Conservation (phyloP, 768 basidiomycete species). For the Suillus subalutaceus region DNA sequence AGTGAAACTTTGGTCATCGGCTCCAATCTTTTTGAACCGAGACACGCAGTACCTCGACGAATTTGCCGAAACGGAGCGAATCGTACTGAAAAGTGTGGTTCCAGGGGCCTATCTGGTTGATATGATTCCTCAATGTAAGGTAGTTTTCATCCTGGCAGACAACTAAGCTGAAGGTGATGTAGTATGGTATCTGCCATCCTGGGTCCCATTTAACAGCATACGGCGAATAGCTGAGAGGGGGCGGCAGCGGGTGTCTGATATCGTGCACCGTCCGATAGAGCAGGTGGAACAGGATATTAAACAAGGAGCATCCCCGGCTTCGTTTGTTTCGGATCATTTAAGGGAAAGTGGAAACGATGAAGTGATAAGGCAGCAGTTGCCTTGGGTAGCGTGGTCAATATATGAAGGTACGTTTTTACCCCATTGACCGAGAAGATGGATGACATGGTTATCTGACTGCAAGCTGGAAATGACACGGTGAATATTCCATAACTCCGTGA, state of each 20-base stretch:
- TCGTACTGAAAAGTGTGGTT: slow-evolving; percentile 7
- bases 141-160: background rate
- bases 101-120: slow-evolving; percentile 16
- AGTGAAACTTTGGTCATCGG: background rate
- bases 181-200: slow-evolving; percentile 25
- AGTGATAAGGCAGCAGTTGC: background rate
- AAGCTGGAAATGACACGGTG: slow-evolving; percentile 11
- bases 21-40: background rate
- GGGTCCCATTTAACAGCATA: slow-evolving; percentile 22
- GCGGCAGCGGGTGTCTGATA: slow-evolving; percentile 1
- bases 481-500: background rate
- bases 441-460: background rate
- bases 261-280: slow-evolving; percentile 10
- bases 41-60: slow-evolving; percentile 10
- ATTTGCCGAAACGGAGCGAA: slow-evolving; percentile 11
- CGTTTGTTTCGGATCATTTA: slow-evolving; percentile 11
- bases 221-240: slow-evolving; percentile 9
- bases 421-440: background rate
- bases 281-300: slow-evolving; percentile 12
- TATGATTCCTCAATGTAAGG: slow-evolving; percentile 12
- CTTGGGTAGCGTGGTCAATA: slow-evolving; percentile 14
- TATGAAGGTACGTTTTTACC: slow-evolving; percentile 11
- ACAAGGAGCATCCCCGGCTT: slow-evolving; percentile 5
- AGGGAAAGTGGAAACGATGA: background rate
- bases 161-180: background rate